phyloP scores from a whole-genome alignment of 108 stramenopile species.

The Fragilariopsis cylindrus region DNA sequence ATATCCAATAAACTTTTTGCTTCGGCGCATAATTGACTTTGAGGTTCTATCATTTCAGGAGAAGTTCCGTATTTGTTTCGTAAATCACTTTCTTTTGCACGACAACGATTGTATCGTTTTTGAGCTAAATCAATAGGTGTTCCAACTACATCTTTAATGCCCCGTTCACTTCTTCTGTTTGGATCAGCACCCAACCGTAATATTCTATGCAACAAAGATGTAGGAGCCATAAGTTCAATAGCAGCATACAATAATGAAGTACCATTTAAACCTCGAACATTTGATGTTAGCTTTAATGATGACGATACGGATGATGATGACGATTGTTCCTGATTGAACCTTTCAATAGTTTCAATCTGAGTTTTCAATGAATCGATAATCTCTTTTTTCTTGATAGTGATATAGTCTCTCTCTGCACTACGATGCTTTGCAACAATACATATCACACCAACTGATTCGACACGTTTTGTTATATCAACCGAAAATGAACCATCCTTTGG shows the following conservation, averaged over 20 bases:
- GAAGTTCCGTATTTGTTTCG: not conserved
- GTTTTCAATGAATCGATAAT: not conserved
- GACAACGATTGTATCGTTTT: not conserved
- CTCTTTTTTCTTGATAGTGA: constrained; percentile 10
- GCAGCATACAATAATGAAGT: constrained; percentile 14
- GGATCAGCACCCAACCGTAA: constrained; percentile 2
- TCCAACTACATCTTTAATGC: not conserved
- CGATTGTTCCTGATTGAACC: constrained; percentile 17
- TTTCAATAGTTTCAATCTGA: constrained; percentile 13
- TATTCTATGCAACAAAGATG: not conserved
- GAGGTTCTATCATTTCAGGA: not conserved
- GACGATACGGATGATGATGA: not conserved
- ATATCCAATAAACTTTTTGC: not conserved
- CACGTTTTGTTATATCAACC: not conserved
- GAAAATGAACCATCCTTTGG: not conserved
- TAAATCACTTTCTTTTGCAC: not conserved
- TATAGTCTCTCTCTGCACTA: not conserved
- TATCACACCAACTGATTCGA: constrained; percentile 6
- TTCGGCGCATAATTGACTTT: not conserved
- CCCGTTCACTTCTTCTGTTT: not conserved
- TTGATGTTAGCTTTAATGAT: not conserved
- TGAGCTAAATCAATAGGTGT: constrained; percentile 3
- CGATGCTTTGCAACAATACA: not conserved
- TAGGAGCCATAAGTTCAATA: not conserved
- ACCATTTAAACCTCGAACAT: not conserved